Evolutionary conservation across 495 filamentous ascomycete species (phyloP).

Genomic region (Hypomontagnella submonticulosa): DNA sequence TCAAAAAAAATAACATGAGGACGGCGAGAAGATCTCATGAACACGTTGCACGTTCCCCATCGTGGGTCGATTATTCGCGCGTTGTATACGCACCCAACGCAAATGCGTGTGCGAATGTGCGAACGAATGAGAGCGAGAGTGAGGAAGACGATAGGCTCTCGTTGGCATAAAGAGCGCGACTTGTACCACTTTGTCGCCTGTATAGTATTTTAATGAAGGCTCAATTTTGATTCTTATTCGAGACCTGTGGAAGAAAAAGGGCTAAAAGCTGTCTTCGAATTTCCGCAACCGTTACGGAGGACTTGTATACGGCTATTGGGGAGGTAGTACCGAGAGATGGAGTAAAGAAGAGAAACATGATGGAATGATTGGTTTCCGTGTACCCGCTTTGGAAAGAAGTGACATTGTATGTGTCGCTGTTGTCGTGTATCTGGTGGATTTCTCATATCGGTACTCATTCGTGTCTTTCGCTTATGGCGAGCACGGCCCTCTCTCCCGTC

Average conservation of each 20-base stretch:
- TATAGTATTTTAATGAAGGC: conserved; percentile 48
- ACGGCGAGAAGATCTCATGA: conserved; percentile 16
- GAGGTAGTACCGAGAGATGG: conserved; percentile 7
- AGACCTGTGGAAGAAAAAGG: conserved; percentile 35
- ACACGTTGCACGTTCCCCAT: conserved; percentile 24
- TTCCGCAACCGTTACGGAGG: conserved; percentile 26
- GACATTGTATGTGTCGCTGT: conserved; percentile 20
- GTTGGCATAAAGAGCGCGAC: conserved; percentile 37
- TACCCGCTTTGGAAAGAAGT: conserved; percentile 21
- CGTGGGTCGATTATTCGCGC: conserved; percentile 13
- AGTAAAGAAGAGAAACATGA: conserved; percentile 34
- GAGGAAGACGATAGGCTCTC: conserved; percentile 29
- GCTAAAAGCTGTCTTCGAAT: conserved; percentile 31
- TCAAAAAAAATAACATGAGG: conserved; percentile 4
- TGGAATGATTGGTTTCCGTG: conserved; percentile 21
- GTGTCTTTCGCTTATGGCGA: conserved; percentile 44
- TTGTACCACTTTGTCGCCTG: conserved; percentile 38
- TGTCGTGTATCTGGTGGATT: conserved; percentile 40
- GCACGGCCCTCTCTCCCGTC: conserved; percentile 35
- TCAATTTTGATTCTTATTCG: conserved; percentile 40
- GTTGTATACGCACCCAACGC: conserved; percentile 2
- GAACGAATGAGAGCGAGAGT: conserved; percentile 11
- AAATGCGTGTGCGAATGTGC: conserved; percentile 8
- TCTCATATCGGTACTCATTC: conserved; percentile 43
- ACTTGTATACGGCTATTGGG: conserved; percentile 29